Evolutionary conservation across 345 rosid genomes (phyloP), one percentile per base, ranked within the genome.

Genomic region (Citrus sp.): DNA sequence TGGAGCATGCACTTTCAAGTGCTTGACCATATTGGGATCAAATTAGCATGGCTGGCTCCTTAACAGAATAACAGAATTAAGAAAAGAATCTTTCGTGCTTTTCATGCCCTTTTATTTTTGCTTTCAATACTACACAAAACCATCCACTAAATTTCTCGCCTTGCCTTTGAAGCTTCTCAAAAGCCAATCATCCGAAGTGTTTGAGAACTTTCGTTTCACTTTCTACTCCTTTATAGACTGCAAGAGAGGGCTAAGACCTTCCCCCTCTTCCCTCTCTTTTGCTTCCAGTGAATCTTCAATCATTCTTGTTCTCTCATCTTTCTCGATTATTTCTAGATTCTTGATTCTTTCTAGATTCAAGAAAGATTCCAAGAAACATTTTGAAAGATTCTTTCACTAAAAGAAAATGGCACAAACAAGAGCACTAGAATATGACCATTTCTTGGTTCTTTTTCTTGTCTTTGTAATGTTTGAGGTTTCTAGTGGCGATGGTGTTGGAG

Each of bases 1-100:
- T 6, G 68, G 61, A 46, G 37, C 22, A 9, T 63, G 8, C 18
- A 30, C 22, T 63, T 54, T 54, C 34, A 6, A 13, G 21, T 63
- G 40, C 38, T 30, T 30, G 67, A 63, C 67, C 38, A 30, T 18
- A 32, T 65, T 65, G 6, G 14, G 12, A 69, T 13, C 22, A 37
- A 25, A n/a, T 42, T 38, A 12, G 63, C 61, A 40, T 22, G 59
- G 25, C 9, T 37, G 37, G 62, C 40, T 60, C 56, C 72, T 67
- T 77, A 86, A 88, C 86, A 55, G 80, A 73, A 81, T 74, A 79
- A 81, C 84, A 38, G 88, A 84, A 87, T 61, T 61, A 84, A 88
- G 89, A 67, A 83, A 80, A 42, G 85, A 81, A 81, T 77, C 86
- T 75, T 80, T 59, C 81, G 35, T 37, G n/a, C n/a, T 32, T 75